Conservation (phyloP, 1,284 basidiomycete species). For the Schizophyllum commune region DNA sequence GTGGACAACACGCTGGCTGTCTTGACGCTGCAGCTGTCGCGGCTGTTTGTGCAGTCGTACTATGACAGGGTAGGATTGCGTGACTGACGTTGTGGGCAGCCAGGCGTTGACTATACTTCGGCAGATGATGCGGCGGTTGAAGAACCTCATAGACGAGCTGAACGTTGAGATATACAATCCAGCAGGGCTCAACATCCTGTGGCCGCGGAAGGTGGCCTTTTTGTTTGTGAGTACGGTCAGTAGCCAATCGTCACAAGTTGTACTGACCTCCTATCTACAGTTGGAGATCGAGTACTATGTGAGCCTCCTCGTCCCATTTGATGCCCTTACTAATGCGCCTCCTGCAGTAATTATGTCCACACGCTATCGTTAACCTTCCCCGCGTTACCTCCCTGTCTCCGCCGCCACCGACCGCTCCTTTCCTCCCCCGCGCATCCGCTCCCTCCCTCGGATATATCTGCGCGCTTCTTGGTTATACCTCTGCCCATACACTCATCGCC, state of each 20-base stretch:
- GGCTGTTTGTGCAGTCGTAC: slow-evolving; percentile 55
- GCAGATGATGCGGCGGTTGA: slow-evolving; percentile 73
- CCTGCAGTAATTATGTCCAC: no score
- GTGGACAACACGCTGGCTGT: slow-evolving; percentile 66
- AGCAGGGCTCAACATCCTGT: slow-evolving; percentile 72
- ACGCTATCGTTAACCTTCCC: no score
- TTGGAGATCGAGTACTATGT: slow-evolving; percentile 77
- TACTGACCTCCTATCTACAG: slow-evolving; percentile 23
- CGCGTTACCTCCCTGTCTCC: not conserved
- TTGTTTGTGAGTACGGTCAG: slow-evolving; percentile 60
- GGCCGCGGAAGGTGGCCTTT: slow-evolving; percentile 75
- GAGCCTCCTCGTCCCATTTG: slow-evolving; percentile 9
- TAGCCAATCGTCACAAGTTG: not conserved
- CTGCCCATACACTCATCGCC: not conserved
- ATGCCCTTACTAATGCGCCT: no score
- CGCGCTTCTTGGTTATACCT: not conserved
- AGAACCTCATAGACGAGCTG: slow-evolving; percentile 48
- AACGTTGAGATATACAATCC: slow-evolving; percentile 72
- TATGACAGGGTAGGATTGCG: slow-evolving; percentile 58
- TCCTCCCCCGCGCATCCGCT: slow-evolving; percentile 7
- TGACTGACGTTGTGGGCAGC: not conserved
- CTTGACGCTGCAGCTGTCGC: slow-evolving; percentile 68
- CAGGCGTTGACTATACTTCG: slow-evolving; percentile 1
- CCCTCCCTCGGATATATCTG: slow-evolving; percentile 3
- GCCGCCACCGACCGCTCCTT: not conserved